Evolutionary conservation across 352 stramenopile genomes (phyloP).

Genomic region (Globisporangium camurandrum): DNA sequence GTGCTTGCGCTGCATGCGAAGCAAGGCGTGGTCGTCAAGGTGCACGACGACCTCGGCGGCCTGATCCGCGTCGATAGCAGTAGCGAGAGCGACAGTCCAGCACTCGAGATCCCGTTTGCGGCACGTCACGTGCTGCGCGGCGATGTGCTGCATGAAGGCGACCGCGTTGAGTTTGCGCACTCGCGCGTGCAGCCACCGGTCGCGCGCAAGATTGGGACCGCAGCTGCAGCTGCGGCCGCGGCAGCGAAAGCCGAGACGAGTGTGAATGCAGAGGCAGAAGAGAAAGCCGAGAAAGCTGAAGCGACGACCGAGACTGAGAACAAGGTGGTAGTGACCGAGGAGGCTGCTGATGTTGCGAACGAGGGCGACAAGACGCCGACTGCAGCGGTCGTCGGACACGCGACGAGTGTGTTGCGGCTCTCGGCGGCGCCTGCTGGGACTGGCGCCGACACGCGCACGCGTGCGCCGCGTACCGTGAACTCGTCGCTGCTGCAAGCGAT

Average conservation of each 20-base stretch:
- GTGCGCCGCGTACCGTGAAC: slow-evolving; percentile 48
- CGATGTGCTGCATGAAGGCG: slow-evolving; percentile 49
- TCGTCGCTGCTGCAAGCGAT: slow-evolving; percentile 60
- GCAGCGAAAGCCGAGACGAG: slow-evolving; percentile 10
- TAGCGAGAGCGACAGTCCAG: slow-evolving; percentile 1
- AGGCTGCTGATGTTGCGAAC: background rate
- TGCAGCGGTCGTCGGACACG: slow-evolving; percentile 21
- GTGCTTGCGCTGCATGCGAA: slow-evolving; percentile 46
- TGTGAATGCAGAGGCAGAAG: slow-evolving; percentile 9
- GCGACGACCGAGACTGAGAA: background rate
- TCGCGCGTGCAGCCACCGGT: slow-evolving; percentile 20
- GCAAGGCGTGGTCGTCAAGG: slow-evolving; percentile 42
- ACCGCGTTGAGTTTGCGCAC: slow-evolving; percentile 70
- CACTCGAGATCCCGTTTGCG: slow-evolving; percentile 33
- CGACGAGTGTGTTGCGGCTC: slow-evolving; percentile 45
- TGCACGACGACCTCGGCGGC: slow-evolving; percentile 44
- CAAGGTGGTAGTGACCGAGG: background rate
- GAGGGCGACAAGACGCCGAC: background rate
- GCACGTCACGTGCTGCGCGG: slow-evolving; percentile 48
- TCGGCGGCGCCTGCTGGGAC: slow-evolving; percentile 13
- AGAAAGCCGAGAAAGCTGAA: background rate
- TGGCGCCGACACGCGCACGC: slow-evolving; percentile 14
- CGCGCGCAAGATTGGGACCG: slow-evolving; percentile 22
- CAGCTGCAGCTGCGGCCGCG: slow-evolving; percentile 6
- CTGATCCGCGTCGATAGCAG: slow-evolving; percentile 40